phyloP scores from a whole-genome alignment of 352 stramenopile species.

The Pythium utonaiense region DNA sequence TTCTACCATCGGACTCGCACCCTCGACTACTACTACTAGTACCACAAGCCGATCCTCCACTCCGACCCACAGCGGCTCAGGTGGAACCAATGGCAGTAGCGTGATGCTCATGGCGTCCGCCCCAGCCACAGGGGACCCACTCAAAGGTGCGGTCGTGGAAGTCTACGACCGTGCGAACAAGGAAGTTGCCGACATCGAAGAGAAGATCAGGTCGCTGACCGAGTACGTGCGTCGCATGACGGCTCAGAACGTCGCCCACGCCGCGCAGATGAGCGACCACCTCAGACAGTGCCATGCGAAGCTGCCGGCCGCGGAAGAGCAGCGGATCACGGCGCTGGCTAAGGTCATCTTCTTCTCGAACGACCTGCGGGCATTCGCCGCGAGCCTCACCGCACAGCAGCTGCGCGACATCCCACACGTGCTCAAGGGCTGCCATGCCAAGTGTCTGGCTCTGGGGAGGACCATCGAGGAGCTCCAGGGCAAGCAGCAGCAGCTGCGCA shows the following conservation, averaged over 20 bases:
- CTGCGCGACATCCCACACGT: slow-evolving; percentile 44
- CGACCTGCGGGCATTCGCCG: slow-evolving; percentile 35
- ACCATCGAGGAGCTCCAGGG: slow-evolving; percentile 28
- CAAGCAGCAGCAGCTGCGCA: slow-evolving; percentile 29
- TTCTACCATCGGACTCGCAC: no score
- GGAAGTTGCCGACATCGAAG: slow-evolving; percentile 15
- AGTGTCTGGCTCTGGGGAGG: slow-evolving; percentile 36
- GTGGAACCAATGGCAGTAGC: not conserved
- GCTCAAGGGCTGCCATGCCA: slow-evolving; percentile 41
- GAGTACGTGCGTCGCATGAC: slow-evolving; percentile 31
- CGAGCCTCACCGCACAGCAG: slow-evolving; percentile 28
- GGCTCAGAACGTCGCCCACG: slow-evolving; percentile 42
- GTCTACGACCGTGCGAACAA: slow-evolving; percentile 26
- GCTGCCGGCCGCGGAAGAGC: slow-evolving; percentile 31
- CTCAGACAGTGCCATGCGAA: slow-evolving; percentile 30
- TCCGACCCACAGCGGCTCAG: not conserved
- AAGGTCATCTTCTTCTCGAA: slow-evolving; percentile 56
- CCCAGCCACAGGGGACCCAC: slow-evolving; percentile 15
- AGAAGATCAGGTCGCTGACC: slow-evolving; percentile 13
- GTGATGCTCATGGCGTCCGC: not conserved
- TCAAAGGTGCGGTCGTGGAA: slow-evolving; percentile 22
- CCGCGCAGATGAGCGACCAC: slow-evolving; percentile 40
- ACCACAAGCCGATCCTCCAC: not conserved
- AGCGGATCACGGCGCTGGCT: slow-evolving; percentile 36
- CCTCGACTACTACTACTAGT: not conserved